Evolutionary conservation across 768 basidiomycete species (phyloP).

Genomic region (Lactifluus echinatus): DNA sequence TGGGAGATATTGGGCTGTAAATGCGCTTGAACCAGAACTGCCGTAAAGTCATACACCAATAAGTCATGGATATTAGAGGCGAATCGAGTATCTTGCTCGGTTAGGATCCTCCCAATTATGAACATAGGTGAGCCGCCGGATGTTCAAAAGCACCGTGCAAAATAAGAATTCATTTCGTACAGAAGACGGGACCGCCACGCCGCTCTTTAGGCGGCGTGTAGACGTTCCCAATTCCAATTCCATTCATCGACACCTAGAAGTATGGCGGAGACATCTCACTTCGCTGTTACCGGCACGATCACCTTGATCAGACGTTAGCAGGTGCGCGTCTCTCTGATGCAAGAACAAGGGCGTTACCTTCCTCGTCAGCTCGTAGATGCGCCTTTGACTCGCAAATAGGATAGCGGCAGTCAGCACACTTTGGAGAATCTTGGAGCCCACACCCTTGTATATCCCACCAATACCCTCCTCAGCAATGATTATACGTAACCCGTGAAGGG

Average conservation of each 20-base stretch:
- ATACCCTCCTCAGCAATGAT: slow-evolving; percentile 75
- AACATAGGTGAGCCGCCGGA: background rate
- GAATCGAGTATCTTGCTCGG: too few species aligned
- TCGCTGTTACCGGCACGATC: background rate
- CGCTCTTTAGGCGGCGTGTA: background rate
- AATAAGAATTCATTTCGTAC: background rate
- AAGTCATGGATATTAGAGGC: too few species aligned
- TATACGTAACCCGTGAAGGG: slow-evolving; percentile 65
- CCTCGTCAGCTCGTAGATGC: slow-evolving; percentile 69
- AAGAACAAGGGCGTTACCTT: slow-evolving; percentile 26
- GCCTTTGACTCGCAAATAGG: slow-evolving; percentile 81
- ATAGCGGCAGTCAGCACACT: slow-evolving; percentile 92
- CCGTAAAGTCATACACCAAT: too few species aligned
- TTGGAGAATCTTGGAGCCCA: slow-evolving; percentile 82
- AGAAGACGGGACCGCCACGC: background rate
- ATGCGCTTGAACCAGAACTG: background rate
- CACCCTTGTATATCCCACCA: slow-evolving; percentile 80
- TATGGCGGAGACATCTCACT: background rate
- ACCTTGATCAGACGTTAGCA: background rate
- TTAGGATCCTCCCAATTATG: background rate
- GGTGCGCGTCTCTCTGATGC: background rate
- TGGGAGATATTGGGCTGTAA: background rate
- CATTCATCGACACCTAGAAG: background rate
- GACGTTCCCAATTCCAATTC: background rate
- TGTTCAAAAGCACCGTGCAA: background rate